Base-by-base conservation (phyloP, 768 basidiomycete species). In the Agrocybe praecox region DNA sequence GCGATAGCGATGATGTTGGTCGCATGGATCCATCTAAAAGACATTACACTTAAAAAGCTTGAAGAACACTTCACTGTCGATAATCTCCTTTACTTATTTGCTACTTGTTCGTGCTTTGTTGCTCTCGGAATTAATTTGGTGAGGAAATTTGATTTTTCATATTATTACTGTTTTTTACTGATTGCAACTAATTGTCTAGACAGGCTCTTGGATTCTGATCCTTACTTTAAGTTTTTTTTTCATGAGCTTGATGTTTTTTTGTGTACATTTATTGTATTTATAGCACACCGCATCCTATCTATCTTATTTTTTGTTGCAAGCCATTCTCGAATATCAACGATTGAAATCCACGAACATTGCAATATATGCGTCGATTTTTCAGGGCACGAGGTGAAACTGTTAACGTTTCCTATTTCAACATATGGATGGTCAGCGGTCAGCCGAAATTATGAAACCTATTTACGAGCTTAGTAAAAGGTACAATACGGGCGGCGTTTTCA, bases 1-100 rank as follows among this genome's bases (percentile, higher is more conserved):
- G 68, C 17, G 68, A 69, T 42, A 57, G 46, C 11, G 68, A 69
- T 49, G 68, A 68, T 40, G 53, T 48, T 44, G 67, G 67, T 17
- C 58, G 64, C n/a, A 52, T 53, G 45, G 61, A 62, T 2, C 49
- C 59, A 1, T 54, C 60, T 34, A 68, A 68, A 52, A 62, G 66
- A 51, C 47, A 63, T 57, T 67, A 64, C 42, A 8, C 57, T 22
- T 57, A 26, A 61, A 40, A 34, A 29, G 22, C 47, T 22, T 52
- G 33, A 7, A 8, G 7, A 34, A 15, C 33, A 7, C 15, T 34
- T 34, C 8, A 5, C 36, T 43, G 26, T 29, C 26, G 26, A 29
- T 29, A 29, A 5, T 5, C 26, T 5, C 9, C 44, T 62, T 15
- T 55, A 53, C 36, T 26, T 42, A n/a, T 19, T 26, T 45, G 45